Evolutionary conservation across 2,329 filamentous ascomycete genomes (phyloP), one percentile per base, ranked within the genome.

Genomic region (Coniella vitis): DNA sequence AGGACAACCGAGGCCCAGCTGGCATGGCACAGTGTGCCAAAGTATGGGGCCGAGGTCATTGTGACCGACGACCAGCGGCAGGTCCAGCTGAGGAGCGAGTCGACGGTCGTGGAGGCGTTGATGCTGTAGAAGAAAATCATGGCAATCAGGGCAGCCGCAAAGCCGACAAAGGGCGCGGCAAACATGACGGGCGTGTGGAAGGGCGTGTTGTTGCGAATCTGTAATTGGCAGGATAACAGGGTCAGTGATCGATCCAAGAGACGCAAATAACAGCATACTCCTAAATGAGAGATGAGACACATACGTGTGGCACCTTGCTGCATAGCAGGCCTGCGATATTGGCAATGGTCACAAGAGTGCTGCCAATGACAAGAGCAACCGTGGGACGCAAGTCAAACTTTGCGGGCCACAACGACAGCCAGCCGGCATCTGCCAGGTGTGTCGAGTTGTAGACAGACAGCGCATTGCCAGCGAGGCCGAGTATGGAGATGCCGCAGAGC

Each of bases 21-120:
- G 64, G 83, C 72, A 52, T 64, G 69, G 63, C 80, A 84, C 43
- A 84, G 63, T 0, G 71, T 72, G 14, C 69, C 71, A 58, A 80
- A 84, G 58, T 78, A 68, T 25, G 81, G 79, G 53, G 71, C 63
- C 32, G 65, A 59, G 14, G 58, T 56, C 76, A 83, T 81, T 52
- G 64, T 61, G n/a, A 81, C 65, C 19, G 67, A 58, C 8, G 65
- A 63, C 79, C 80, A 84, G 54, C 77, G 76, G 62, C 80, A 84
- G 36, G 72, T 76, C 80, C 80, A 84, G 62, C 76, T 80, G 58
- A 81, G 69, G 10, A 83, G 63, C 7, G 76, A 79, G 59, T 80
- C 76, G 51, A 67, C 65, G 8, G 67, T 69, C 13, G 63, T 64
- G 3, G 79, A 81, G 16, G 70, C 62, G 55, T 81, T 76, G 61